Conservation (phyloP, 192 early-diverging fungal species). For the Funneliformis geosporum region DNA sequence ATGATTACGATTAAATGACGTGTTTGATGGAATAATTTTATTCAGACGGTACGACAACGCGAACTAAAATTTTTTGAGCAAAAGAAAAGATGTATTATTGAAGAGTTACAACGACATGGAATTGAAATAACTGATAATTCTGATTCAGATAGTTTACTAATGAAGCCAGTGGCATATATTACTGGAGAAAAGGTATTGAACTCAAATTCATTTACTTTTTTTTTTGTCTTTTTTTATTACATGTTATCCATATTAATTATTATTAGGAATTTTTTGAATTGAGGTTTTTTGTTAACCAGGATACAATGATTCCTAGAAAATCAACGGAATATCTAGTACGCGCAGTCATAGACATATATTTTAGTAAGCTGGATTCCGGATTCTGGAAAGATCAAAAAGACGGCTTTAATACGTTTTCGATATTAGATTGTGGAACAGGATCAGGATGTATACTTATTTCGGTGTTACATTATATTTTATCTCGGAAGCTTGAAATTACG, state of each 20-base stretch:
- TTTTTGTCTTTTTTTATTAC: not conserved
- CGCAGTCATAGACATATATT: not conserved
- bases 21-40: not conserved
- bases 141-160: not conserved
- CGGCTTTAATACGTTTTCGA: not conserved
- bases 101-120: not conserved
- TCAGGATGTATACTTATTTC: conserved; percentile 23
- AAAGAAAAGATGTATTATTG: not conserved
- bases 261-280: conserved; percentile 19
- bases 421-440: conserved; percentile 19
- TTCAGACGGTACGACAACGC: conserved; percentile 11
- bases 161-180: conserved; percentile 9
- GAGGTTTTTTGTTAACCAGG: not conserved
- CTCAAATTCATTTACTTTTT: not conserved
- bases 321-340: conserved; percentile 19
- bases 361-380: not conserved
- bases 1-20: too few relatives aligned
- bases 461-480: conserved; percentile 10
- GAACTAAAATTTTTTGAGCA: conserved; percentile 10
- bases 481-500: not conserved
- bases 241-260: not conserved
- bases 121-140: not conserved
- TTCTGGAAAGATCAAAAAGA: not conserved
- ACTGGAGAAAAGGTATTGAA: conserved; percentile 17
- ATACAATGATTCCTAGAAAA: conserved; percentile 10